Evolutionary conservation across 2,329 filamentous ascomycete genomes (phyloP).

Genomic region (Scedosporium aurantiacum): DNA sequence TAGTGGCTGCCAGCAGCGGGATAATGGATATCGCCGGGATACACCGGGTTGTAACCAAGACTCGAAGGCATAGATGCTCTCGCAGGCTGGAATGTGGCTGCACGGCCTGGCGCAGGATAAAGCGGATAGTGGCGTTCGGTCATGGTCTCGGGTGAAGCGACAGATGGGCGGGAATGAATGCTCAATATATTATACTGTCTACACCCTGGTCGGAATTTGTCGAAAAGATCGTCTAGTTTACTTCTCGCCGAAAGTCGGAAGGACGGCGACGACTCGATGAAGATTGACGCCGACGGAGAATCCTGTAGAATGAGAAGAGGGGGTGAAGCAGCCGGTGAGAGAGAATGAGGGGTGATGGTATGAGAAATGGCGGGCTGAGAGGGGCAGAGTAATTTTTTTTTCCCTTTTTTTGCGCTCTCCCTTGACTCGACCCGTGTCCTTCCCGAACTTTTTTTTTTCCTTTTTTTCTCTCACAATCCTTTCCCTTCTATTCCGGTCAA

Average conservation of each 20-base stretch:
- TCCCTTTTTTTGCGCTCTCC: background rate
- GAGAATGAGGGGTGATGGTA: conserved; percentile 11
- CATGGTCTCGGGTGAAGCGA: conserved; percentile 25
- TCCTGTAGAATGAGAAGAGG: background rate
- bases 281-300: background rate
- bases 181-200: background rate
- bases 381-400: conserved; percentile 2
- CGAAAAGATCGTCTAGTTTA: conserved; percentile 1
- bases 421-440: background rate
- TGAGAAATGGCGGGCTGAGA: conserved; percentile 8
- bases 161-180: background rate
- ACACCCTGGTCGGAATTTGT: background rate
- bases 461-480: background rate
- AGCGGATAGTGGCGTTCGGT: conserved; percentile 31
- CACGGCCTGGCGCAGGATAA: conserved; percentile 29
- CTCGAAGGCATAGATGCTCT: conserved; percentile 35
- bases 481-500: background rate
- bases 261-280: background rate
- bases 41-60: conserved; percentile 37
- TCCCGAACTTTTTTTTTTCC: background rate
- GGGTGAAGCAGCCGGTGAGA: background rate
- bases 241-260: background rate
- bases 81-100: conserved; percentile 35
- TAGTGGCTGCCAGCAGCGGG: conserved; percentile 25
- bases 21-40: conserved; percentile 43